Evolutionary conservation across 805 yeast species (phyloP).

Genomic region (Candida glaebosa): DNA sequence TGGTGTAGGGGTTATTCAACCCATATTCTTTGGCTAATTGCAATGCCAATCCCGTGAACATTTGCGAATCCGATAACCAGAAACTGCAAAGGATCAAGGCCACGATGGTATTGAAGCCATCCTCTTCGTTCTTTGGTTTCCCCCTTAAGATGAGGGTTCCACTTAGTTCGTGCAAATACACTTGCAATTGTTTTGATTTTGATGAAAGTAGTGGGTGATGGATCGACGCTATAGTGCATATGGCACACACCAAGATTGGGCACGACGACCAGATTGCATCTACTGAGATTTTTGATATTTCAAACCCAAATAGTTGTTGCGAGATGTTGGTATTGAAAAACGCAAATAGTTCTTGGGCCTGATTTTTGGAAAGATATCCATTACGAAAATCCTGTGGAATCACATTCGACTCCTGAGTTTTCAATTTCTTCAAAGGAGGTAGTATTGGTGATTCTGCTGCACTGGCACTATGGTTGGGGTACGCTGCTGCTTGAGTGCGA

Average conservation of each 20-base stretch:
- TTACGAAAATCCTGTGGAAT: slow-evolving; percentile 33
- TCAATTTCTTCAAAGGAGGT: slow-evolving; percentile 6
- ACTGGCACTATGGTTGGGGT: not conserved
- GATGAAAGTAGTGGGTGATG: slow-evolving; percentile 47
- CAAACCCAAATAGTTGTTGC: slow-evolving; percentile 66
- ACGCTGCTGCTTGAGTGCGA: not conserved
- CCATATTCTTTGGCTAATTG: slow-evolving; percentile 59
- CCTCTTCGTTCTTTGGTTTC: slow-evolving; percentile 41
- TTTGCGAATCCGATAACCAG: slow-evolving; percentile 63
- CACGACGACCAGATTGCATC: slow-evolving; percentile 51
- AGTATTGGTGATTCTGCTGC: not conserved
- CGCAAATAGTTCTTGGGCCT: slow-evolving; percentile 47
- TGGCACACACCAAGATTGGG: slow-evolving; percentile 56
- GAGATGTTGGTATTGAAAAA: slow-evolving; percentile 55
- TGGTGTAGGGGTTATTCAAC: slow-evolving; percentile 29
- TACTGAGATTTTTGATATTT: slow-evolving; percentile 46
- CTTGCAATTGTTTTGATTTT: slow-evolving; percentile 25
- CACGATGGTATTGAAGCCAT: slow-evolving; percentile 57
- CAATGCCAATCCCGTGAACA: slow-evolving; percentile 66
- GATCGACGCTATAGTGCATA: slow-evolving; percentile 59
- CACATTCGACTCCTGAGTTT: not conserved
- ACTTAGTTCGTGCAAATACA: slow-evolving; percentile 32
- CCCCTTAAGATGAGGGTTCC: slow-evolving; percentile 30
- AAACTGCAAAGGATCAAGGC: slow-evolving; percentile 64
- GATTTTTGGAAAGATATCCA: slow-evolving; percentile 30